Base-by-base conservation (phyloP, 192 early-diverging fungal genomes). In the Coemansia sp. region DNA sequence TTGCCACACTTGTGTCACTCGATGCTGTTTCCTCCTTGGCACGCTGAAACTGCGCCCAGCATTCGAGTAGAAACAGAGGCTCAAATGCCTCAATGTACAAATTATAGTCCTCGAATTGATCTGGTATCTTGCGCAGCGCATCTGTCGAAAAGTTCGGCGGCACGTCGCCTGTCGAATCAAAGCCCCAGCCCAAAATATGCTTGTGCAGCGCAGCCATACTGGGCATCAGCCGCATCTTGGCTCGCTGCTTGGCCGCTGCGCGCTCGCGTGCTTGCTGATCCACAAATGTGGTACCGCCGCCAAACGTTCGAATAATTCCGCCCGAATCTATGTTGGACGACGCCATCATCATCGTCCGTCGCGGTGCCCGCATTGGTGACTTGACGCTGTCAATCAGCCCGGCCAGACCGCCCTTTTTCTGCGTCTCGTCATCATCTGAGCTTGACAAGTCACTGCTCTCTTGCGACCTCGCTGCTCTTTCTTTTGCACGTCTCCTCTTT, bases 11-110 rank as follows among this genome's bases (percentile, higher is more conserved):
- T 12, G 65, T 57, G n/a, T 71, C 65, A 4, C 47, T 63, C 10
- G 10, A 22, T 3, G 2, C 73, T 10, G 82, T 59, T 56, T 92
- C 86, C 57, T 93, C 91, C 50, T 86, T 86, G 9, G 87, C 75
- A 7, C 87, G 85, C 64, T 88, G 73, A 32, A 97, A 73, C 67
- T 94, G 90, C 56, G 89, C 79, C 95, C 94, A 95, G 58, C 86
- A 83, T 69, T 98, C 96, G 3, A 93, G 76, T 35, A 94, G 62
- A 37, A 96, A 56, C 47, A 97, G 70, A 0, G 94, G 94, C 70
- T 94, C 93, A 72, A 97, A 90, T 3, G 81, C 70, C 17, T 56
- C 53, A 2, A 66, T 66, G 65, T 97, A 98, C 45, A 88, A 73
- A 23, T 77, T 64, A 5, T 77, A 71, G 19, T 75, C 68, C 2